Evolutionary conservation across 768 basidiomycete genomes (phyloP).

Genomic region (Mycena leptocephala): DNA sequence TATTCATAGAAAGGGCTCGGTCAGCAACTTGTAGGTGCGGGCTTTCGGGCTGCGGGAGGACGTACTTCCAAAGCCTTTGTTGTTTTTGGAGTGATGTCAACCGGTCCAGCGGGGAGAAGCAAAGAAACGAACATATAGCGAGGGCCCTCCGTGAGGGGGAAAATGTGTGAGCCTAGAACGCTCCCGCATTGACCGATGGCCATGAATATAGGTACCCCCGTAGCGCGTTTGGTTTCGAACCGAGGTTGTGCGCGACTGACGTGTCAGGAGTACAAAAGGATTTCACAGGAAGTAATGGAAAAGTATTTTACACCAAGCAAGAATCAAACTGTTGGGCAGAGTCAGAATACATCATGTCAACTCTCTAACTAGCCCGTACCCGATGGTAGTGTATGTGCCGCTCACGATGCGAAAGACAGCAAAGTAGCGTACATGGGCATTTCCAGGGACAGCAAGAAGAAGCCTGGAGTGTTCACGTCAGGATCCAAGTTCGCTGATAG

Average conservation of each 20-base stretch:
- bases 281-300: background rate
- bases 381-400: conserved; percentile 85
- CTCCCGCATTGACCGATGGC: conserved; percentile 87
- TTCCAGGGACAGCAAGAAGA: conserved; percentile 67
- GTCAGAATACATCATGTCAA: background rate
- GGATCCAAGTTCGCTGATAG: background rate
- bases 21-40: background rate
- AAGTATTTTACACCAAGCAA: conserved; percentile 81
- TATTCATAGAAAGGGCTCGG: conserved; percentile 35
- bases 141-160: conserved; percentile 76
- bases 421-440: conserved; percentile 81
- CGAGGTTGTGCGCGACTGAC: conserved; percentile 80
- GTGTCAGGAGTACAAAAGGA: conserved; percentile 1
- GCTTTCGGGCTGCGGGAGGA: too few species aligned
- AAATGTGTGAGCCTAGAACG: conserved; percentile 83
- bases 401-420: conserved; percentile 84
- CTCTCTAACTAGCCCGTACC: conserved; percentile 37
- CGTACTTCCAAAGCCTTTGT: conserved; percentile 74
- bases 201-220: conserved; percentile 86
- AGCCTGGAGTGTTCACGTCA: too few species aligned
- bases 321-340: conserved; percentile 55
- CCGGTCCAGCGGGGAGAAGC: background rate
- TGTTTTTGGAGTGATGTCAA: conserved; percentile 40
- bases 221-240: conserved; percentile 86
- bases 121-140: conserved; percentile 69